Evolutionary conservation across 2,329 filamentous ascomycete species (phyloP), one percentile per base, ranked within the genome.

Genomic region (Epichloe gansuensis): DNA sequence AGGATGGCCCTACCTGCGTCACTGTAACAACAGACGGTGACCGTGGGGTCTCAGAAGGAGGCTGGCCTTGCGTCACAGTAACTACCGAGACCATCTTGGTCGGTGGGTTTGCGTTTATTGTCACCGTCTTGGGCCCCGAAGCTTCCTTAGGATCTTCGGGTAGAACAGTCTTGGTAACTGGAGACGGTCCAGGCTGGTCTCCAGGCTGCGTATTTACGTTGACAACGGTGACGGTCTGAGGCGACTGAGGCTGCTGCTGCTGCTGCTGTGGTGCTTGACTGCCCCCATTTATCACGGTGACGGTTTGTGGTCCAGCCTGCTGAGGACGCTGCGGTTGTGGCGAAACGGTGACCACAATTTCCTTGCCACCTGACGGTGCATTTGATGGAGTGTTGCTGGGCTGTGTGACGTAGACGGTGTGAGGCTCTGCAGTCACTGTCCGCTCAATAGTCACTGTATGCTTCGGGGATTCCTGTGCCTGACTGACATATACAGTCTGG

Each of bases 401-500:
- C 28, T 46, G 53, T 23, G 56, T 55, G 17, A 58, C 35, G 5
- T 45, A 52, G 48, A 57, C 37, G 7, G 57, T 57, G 5, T 57
- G 58, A 11, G 56, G 50, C n/a, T 58, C 50, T 17, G 61, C 56
- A 42, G 61, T 61, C 25, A 62, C 54, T 5, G 58, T 57, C 6
- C 45, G 39, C 38, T 44, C 46, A 34, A 56, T 44, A 4, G 54
- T 55, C 31, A 57, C 52, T 4, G 55, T 63, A 54, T 15, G 60
- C 54, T 46, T 53, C 54, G 46, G 48, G 12, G 21, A 15, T 54
- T 48, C 61, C 52, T 28, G 56, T 9, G 52, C 41, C 35, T 62
- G 39, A 61, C 56, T 49, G 34, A 60, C 53, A 2, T 61, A 65
- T 7, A 66, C 56, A 17, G 65, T 68, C 47, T 65, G 56, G 35